phyloP scores from a whole-genome alignment of 1,139 yeast genomes.

The Geotrichum cucujoidarum region DNA sequence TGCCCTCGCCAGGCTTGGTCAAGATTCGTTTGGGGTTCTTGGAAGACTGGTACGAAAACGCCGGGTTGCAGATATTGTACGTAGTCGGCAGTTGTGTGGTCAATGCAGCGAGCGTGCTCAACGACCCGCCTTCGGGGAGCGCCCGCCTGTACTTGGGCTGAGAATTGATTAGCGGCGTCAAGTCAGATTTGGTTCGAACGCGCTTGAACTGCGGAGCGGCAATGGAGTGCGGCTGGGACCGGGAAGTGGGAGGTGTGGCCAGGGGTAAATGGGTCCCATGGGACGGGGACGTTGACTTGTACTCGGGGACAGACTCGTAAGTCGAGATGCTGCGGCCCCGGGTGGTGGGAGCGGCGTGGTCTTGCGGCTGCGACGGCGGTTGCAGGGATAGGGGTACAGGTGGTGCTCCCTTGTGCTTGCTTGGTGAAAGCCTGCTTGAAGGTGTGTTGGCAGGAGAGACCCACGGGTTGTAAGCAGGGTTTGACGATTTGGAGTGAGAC shows the following conservation, averaged over 20 bases:
- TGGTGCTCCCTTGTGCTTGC: not conserved
- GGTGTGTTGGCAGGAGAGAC: not conserved
- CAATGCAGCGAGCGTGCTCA: slow-evolving; percentile 82
- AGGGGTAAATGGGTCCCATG: slow-evolving; percentile 1
- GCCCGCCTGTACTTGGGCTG: slow-evolving; percentile 80
- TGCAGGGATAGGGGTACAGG: slow-evolving; percentile 8
- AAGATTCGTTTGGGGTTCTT: slow-evolving; percentile 87
- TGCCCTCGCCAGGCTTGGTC: slow-evolving; percentile 88
- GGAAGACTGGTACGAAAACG: slow-evolving; percentile 75
- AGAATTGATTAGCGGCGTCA: slow-evolving; percentile 57
- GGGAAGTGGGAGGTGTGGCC: slow-evolving; percentile 10
- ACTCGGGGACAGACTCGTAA: slow-evolving; percentile 25
- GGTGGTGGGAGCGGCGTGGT: slow-evolving; percentile 39
- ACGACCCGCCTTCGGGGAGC: slow-evolving; percentile 66
- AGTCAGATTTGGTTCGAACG: slow-evolving; percentile 47
- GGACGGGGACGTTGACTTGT: not conserved
- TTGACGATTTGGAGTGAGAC: not conserved
- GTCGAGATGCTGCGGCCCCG: slow-evolving; percentile 32
- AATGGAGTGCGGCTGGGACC: slow-evolving; percentile 1
- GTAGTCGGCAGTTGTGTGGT: slow-evolving; percentile 76
- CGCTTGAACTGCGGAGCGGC: slow-evolving; percentile 43
- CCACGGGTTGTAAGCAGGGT: slow-evolving; percentile 8
- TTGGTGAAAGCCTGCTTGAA: not conserved
- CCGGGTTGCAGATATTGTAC: slow-evolving; percentile 81
- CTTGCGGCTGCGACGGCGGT: slow-evolving; percentile 39